Percentiles rank a stretch among this genome's conserved stretches.
Evolutionary conservation across 495 filamentous ascomycete genomes (phyloP).

Genomic region (Stereocaulon alpinum): DNA sequence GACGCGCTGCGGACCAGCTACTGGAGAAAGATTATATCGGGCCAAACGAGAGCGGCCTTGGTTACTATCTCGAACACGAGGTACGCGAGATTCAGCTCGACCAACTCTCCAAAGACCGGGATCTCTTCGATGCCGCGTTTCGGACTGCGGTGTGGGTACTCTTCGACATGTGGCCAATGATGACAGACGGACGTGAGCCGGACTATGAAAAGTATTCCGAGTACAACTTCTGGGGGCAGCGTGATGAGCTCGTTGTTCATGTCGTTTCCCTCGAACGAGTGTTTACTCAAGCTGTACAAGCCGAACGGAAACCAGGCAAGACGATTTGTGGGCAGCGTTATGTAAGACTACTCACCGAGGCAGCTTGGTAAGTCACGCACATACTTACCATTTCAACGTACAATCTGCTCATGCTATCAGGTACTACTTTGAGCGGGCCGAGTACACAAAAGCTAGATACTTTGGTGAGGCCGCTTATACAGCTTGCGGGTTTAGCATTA

Average conservation of each 20-base stretch:
- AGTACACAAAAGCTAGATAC: neutral
- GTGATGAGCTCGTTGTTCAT: slow-evolving; percentile 1
- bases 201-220: neutral
- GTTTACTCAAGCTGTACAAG: neutral
- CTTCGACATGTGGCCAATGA: neutral
- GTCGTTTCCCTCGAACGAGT: neutral
- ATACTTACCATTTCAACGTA: neutral
- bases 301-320: neutral
- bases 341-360: neutral
- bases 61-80: neutral
- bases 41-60: neutral
- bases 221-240: neutral
- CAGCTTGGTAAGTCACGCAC: slow-evolving; percentile 1
- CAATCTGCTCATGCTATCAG: neutral
- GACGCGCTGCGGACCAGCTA: neutral
- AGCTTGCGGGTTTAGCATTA: neutral
- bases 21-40: neutral
- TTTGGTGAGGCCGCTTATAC: neutral
- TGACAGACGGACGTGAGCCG: neutral
- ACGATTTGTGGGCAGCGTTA: neutral
- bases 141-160: neutral
- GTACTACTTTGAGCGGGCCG: neutral
- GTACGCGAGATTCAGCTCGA: neutral
- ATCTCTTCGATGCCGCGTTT: neutral
- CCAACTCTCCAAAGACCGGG: neutral